Conservation (phyloP, 2,329 filamentous ascomycete genomes). For the Sporothrix globosa region DNA sequence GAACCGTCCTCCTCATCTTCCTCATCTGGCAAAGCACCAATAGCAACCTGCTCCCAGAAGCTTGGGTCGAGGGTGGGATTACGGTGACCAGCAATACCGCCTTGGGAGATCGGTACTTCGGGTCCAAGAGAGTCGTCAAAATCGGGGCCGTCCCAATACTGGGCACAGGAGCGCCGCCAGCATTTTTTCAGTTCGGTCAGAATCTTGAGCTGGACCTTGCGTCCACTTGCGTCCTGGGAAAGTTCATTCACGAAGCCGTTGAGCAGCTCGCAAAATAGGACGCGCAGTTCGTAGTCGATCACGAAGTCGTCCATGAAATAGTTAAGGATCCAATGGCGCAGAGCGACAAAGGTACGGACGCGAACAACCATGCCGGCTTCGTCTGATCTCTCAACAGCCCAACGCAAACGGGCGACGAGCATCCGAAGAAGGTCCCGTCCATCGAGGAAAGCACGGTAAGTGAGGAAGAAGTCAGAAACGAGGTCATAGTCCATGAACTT, state of each 20-base stretch:
- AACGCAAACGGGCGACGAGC: slow-evolving; percentile 80
- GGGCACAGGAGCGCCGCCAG: slow-evolving; percentile 86
- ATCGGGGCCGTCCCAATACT: slow-evolving; percentile 82
- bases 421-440: slow-evolving; percentile 76
- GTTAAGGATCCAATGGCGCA: slow-evolving; percentile 96
- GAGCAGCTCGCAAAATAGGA: slow-evolving; percentile 77
- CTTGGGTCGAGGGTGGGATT: slow-evolving; percentile 59
- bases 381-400: slow-evolving; percentile 79
- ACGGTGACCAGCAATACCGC: slow-evolving; percentile 68
- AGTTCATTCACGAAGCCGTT: slow-evolving; percentile 68
- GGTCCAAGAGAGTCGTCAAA: slow-evolving; percentile 64
- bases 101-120: slow-evolving; percentile 71
- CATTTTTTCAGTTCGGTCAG: slow-evolving; percentile 94
- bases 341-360: slow-evolving; percentile 90
- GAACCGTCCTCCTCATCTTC: slow-evolving; percentile 46
- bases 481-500: slow-evolving; percentile 96
- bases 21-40: slow-evolving; percentile 51
- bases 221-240: slow-evolving; percentile 48
- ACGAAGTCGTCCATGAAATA: slow-evolving; percentile 97
- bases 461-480: slow-evolving; percentile 96
- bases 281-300: slow-evolving; percentile 70
- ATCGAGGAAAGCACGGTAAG: slow-evolving; percentile 85
- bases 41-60: slow-evolving; percentile 56
- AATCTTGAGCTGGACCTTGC: slow-evolving; percentile 74
- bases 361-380: slow-evolving; percentile 92